Evolutionary conservation across 768 basidiomycete species (phyloP), one percentile per base, ranked within the genome.

Genomic region (Lactifluus hygrophoroides): DNA sequence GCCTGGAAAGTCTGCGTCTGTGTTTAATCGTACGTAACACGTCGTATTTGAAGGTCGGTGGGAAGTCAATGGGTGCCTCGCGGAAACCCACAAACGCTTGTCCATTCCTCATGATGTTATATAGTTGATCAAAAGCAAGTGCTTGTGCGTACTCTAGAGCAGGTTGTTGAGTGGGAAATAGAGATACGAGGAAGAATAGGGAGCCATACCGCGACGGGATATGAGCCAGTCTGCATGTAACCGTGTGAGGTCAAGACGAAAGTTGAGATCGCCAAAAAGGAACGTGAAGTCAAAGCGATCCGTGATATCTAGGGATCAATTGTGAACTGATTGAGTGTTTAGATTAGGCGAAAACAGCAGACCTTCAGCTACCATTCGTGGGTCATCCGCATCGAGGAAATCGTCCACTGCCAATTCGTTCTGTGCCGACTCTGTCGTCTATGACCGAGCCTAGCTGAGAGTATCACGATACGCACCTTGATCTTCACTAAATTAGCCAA

Each of bases 141-240:
- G 93, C 93, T 66, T 93, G 87, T 1, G 76, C 73, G 64, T 89
- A 97, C 19, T 94, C 91, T 91, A 63, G 4, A 40, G 28, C 25
- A 38, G 37, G 10, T 53, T 23, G 37, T 43, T 56, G 11, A 47
- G 23, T 44, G 27, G 6, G 5, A 11, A 30, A 17, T n/a, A 23
- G n/a, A 51, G 28, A 17, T 11, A 25, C 38, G 13, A 16, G 17
- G 21, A 21, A 52, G 25, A 35, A 32, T 23, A 27, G 5, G 13
- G 19, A 5, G 5, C 62, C 71, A 38, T 61, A 88, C 89, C 89
- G 75, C 85, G 84, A 35, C 83, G 81, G 25, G 89, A 82, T 58
- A 94, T 84, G 3, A 97, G 75, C 93, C 94, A 96, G 70, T 97
- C 94, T 4, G 94, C 94, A 67, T 97, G 94, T 13, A 94, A 72